phyloP scores from a whole-genome alignment of 2,329 filamentous ascomycete genomes.

The Kalmusia sp. region DNA sequence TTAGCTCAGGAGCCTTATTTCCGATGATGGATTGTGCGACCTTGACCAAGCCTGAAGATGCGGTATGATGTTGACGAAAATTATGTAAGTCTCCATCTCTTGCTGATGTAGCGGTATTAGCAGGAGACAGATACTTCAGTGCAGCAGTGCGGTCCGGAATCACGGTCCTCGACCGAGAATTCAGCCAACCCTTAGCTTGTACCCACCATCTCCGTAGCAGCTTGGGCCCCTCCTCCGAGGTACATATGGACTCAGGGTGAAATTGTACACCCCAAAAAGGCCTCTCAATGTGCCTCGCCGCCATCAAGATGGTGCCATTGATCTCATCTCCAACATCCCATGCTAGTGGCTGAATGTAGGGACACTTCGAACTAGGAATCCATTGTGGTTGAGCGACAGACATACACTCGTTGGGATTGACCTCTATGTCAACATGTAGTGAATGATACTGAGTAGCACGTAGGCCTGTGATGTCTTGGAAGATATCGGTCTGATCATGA shows the following conservation, averaged over 20 bases:
- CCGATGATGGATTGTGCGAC: background rate
- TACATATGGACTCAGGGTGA: slow-evolving; percentile 85
- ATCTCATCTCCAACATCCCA: slow-evolving; percentile 46
- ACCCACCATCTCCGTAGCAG: slow-evolving; percentile 77
- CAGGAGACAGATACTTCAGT: background rate
- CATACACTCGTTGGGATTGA: slow-evolving; percentile 32
- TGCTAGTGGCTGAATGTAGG: slow-evolving; percentile 43
- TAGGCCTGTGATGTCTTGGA: slow-evolving; percentile 63
- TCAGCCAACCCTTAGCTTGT: slow-evolving; percentile 62
- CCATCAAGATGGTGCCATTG: slow-evolving; percentile 71
- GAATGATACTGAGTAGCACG: slow-evolving; percentile 78
- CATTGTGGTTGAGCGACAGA: slow-evolving; percentile 23
- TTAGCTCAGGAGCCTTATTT: background rate
- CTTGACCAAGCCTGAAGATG: background rate
- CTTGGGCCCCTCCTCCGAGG: slow-evolving; percentile 66
- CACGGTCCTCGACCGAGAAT: background rate
- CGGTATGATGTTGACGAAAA: background rate
- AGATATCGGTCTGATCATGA: slow-evolving; percentile 67
- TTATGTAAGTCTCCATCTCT: background rate
- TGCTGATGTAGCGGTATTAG: background rate
- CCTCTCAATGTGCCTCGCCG: slow-evolving; percentile 66
- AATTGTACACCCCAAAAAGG: slow-evolving; percentile 87
- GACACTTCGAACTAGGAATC: slow-evolving; percentile 29
- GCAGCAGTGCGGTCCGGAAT: background rate
- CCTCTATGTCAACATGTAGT: slow-evolving; percentile 45